Conservation (phyloP, 2,329 filamentous ascomycete species). For the Macroventuria anomochaeta region DNA sequence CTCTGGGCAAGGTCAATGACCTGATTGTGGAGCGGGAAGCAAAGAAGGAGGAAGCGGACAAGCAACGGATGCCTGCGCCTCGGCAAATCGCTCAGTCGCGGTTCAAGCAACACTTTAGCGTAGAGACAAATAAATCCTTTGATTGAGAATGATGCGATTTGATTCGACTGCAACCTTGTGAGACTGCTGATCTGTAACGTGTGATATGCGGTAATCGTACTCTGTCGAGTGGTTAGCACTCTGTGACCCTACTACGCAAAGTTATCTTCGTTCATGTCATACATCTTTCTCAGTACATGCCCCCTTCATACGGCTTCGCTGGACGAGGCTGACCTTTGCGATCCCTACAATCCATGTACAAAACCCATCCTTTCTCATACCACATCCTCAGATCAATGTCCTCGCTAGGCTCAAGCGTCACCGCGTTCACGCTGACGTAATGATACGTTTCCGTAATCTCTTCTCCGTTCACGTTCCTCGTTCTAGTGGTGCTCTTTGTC, state of each 20-base stretch:
- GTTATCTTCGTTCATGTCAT: too few species aligned
- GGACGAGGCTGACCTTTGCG: neutral
- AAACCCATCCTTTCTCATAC: conserved; percentile 45
- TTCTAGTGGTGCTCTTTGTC: conserved; percentile 20
- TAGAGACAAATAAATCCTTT: neutral
- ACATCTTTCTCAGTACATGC: conserved; percentile 24
- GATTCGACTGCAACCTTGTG: too few species aligned
- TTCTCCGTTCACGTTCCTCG: conserved; percentile 21
- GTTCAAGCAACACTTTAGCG: conserved; percentile 1
- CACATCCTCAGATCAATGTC: conserved; percentile 41
- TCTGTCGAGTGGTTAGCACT: too few species aligned
- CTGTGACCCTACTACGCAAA: too few species aligned
- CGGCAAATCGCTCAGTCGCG: neutral
- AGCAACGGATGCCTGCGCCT: neutral
- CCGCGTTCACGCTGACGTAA: conserved; percentile 46
- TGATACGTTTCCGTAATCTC: conserved; percentile 20
- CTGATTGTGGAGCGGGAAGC: neutral
- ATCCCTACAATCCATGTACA: conserved; percentile 35
- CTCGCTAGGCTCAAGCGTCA: conserved; percentile 37
- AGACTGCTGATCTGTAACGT: too few species aligned
- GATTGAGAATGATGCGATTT: too few species aligned
- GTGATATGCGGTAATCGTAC: too few species aligned
- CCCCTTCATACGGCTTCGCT: conserved; percentile 12
- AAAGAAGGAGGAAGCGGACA: neutral
- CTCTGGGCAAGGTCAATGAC: neutral